These are phyloP conservation scores for Pharnaceum exiguum DNA, from an alignment of 148 eudicot genomes.

Conservation along the genomic window DNA sequence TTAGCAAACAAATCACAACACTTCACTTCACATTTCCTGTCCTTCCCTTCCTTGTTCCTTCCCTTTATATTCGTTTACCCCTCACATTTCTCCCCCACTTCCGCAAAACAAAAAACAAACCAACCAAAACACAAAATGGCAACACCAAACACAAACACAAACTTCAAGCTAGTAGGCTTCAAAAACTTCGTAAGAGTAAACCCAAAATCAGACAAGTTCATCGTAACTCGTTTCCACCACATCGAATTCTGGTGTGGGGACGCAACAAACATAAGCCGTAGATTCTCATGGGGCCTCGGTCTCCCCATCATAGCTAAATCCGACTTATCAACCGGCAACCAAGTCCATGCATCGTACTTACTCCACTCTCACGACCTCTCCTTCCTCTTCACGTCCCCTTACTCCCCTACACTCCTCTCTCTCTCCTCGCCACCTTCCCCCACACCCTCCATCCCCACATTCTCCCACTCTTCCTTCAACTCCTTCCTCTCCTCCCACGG, in stretches of 20 bases:
- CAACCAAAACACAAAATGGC: too few relatives aligned
- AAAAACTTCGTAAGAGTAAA: constrained; percentile 51
- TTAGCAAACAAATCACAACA: too few relatives aligned
- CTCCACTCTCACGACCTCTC: constrained; percentile 53
- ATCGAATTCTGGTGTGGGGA: constrained; percentile 78
- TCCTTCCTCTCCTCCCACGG: constrained; percentile 61
- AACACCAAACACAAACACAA: too few relatives aligned
- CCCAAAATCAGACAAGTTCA: constrained; percentile 64
- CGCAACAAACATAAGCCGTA: constrained; percentile 66
- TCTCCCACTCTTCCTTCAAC: constrained; percentile 26
- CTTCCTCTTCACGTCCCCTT: constrained; percentile 81
- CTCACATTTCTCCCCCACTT: too few relatives aligned
- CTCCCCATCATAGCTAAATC: constrained; percentile 76
- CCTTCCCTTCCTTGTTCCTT: too few relatives aligned
- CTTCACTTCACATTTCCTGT: too few relatives aligned
- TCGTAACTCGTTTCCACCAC: constrained; percentile 68
- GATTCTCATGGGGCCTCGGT: constrained; percentile 87
- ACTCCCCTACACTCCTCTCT: constrained; percentile 51
- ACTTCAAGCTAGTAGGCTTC: constrained; percentile 55
- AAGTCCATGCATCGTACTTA: constrained; percentile 63
- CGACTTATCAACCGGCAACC: constrained; percentile 91
- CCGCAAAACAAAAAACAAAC: too few relatives aligned
- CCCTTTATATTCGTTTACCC: too few relatives aligned
- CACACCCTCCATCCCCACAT: constrained; percentile 38
- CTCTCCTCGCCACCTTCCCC: not conserved